Evolutionary conservation across 768 basidiomycete species (phyloP), one percentile per base, ranked within the genome.

Genomic region (Boletus barrowsii): DNA sequence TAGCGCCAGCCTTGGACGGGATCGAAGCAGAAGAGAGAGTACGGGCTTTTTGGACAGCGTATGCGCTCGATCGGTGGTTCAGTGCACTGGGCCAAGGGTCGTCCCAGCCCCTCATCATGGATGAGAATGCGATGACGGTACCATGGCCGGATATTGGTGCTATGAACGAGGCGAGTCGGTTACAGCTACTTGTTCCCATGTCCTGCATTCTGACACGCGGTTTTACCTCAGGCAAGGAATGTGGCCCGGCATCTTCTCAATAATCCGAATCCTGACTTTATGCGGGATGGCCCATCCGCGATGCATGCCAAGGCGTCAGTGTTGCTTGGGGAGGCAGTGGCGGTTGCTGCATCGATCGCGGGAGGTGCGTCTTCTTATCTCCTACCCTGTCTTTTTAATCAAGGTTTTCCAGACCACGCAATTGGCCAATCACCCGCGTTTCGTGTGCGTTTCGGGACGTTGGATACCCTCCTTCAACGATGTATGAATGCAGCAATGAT

Each of bases 381-480:
- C 52, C 14, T 32, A 26, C 46, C 39, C 7, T 10, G 11, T 13
- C 5, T 14, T 10, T 14, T n/a, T 35, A 4, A 20, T n/a, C 8
- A 9, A 11, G 32, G 10, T 45, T 47, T 24, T 58, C 10, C 44
- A 82, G 81, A 77, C 47, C 73, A 73, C 62, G 63, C 72, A 10
- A 66, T 70, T 41, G 64, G 73, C 30, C 80, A 82, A 52, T 69
- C 72, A 26, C 66, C 75, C 51, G 68, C 73, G 5, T 80, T 80
- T 51, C 70, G 70, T 24, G 64, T 69, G 14, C 74, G 76, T 8
- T 81, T 83, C 20, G 71, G 70, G 40, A 75, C 74, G 3, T 65
- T 82, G 51, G 77, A 80, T 55, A 63, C 69, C 32, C 71, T 82
- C 43, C 77, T 83, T 36, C 76, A 77, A 5, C 62, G 62, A 2